phyloP scores from a whole-genome alignment of 768 basidiomycete genomes.

The Lactarius quietus region DNA sequence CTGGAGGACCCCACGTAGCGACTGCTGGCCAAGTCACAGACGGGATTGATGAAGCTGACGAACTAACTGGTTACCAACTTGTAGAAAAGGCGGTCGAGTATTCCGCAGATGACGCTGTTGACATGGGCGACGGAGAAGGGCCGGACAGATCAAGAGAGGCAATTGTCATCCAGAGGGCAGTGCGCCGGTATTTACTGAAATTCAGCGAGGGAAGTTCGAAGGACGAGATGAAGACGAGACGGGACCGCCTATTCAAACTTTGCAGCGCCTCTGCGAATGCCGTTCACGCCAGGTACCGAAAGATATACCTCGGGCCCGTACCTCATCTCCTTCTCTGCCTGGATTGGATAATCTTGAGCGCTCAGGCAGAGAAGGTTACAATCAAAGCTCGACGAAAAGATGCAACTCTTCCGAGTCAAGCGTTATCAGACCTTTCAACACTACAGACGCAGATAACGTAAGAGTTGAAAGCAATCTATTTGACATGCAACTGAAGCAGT shows the following conservation, averaged over 20 bases:
- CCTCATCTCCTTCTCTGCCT: conserved; percentile 20
- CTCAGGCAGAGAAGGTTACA: not conserved
- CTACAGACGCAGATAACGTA: conserved; percentile 5
- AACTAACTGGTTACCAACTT: not conserved
- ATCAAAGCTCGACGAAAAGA: not conserved
- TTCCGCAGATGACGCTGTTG: not conserved
- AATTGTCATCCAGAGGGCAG: conserved; percentile 4
- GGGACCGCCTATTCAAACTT: conserved; percentile 1
- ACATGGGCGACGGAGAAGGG: not conserved
- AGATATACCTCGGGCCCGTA: conserved; percentile 14
- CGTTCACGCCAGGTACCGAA: conserved; percentile 11
- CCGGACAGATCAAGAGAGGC: conserved; percentile 1
- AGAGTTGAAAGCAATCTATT: not conserved
- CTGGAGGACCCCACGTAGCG: not conserved
- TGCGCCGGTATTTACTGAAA: not conserved
- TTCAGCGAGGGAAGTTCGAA: not conserved
- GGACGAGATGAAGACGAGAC: not conserved
- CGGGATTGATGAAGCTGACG: not conserved
- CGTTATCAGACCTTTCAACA: not conserved
- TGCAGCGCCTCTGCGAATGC: conserved; percentile 8
- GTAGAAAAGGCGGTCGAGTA: conserved; percentile 3
- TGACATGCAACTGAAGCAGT: not conserved
- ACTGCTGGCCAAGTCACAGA: not conserved
- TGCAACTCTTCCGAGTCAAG: conserved; percentile 4
- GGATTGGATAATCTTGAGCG: conserved; percentile 6